Base-by-base conservation (phyloP, 2,329 filamentous ascomycete species). In the Akanthomyces dipterigenus region DNA sequence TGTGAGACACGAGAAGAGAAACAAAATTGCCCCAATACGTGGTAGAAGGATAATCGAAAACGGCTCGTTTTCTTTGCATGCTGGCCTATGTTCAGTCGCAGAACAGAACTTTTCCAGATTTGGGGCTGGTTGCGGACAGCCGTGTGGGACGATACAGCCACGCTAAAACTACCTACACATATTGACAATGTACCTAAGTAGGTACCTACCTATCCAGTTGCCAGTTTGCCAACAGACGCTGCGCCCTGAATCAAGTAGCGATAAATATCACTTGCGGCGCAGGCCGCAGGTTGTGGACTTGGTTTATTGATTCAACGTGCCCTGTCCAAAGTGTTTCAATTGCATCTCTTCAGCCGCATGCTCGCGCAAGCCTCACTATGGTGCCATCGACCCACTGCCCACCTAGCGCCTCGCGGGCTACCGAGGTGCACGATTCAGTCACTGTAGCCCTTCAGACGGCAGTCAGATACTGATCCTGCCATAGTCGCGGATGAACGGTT, bases 351-450 rank as follows among this genome's bases (percentile, higher is more conserved):
- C 42, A 56, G 54, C 54, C 34, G n/a, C 42, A 48, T 36, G 48
- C 31, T 55, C 24, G n/a, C 14, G 51, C 54, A 59, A 60, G 56
- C 56, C 56, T 59, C 56, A 24, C 11, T 31, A 59, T 59, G 56
- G 56, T 60, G 48, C 48, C 56, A 60, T 53, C 56, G 56, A 42
- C 48, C 56, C 46, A 60, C 56, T 24, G 6, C n/a, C 11, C 6
- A 20, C 16, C 36, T 24, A 49, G 43, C 22, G 43, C 18, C 31
- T 57, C 20, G 20, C 40, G 14, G n/a, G 26, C 26, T 49, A 22
- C 31, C 55, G 54, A 56, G 53, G 38, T 26, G 18, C 48, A 20
- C 11, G 31, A 46, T 46, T 49, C 28, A 31, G 43, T 14, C n/a
- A 22, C 3, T 34, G 43, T 11, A 24, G 12, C 8, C 43, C 43